Evolutionary conservation across 768 basidiomycete species (phyloP).

Genomic region (Tephrocybe rancida): DNA sequence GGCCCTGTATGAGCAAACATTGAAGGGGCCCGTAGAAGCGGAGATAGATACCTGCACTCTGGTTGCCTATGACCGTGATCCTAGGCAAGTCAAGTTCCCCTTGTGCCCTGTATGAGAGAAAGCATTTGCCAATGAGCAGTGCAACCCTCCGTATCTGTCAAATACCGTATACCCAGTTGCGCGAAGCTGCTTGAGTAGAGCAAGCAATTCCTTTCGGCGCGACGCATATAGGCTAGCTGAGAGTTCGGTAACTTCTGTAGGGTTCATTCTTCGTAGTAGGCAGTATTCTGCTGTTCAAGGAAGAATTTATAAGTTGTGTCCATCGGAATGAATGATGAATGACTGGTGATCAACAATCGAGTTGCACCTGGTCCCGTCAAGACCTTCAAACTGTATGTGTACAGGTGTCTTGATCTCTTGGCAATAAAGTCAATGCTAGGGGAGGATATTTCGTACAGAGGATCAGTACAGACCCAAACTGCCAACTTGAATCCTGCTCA

Average conservation of each 20-base stretch:
- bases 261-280: background rate
- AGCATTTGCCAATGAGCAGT: background rate
- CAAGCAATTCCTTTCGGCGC: constrained; percentile 31
- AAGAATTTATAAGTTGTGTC: too few species aligned
- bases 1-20: background rate
- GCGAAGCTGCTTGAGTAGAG: constrained; percentile 32
- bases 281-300: too few species aligned
- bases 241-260: constrained; percentile 6
- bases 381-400: too few species aligned
- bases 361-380: too few species aligned
- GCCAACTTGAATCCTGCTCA: too few species aligned
- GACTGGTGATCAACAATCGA: too few species aligned
- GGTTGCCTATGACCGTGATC: constrained; percentile 54
- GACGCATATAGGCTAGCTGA: constrained; percentile 33
- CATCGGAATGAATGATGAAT: too few species aligned
- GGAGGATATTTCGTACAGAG: too few species aligned
- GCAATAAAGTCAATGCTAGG: too few species aligned
- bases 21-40: background rate
- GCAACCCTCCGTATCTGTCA: background rate
- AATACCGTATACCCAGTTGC: constrained; percentile 31
- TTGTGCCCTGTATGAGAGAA: constrained; percentile 37
- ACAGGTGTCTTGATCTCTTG: too few species aligned
- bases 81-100: constrained; percentile 49
- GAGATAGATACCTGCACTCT: constrained; percentile 41
- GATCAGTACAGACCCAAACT: too few species aligned